These are phyloP conservation scores for Puccinia polysora DNA, from an alignment of 1,284 basidiomycete genomes.

Conservation along the genomic window DNA sequence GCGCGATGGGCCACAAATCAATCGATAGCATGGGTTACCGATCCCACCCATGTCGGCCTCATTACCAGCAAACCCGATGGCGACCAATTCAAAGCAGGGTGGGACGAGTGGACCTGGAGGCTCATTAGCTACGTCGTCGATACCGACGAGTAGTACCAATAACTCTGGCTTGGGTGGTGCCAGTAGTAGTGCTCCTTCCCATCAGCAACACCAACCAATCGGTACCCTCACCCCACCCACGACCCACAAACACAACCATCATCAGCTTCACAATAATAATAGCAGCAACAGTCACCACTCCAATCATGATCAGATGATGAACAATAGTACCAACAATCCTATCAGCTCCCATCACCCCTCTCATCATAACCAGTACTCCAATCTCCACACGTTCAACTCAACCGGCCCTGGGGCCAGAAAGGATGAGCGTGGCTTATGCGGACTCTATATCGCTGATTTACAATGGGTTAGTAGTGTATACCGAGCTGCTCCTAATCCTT, in stretches of 20 bases:
- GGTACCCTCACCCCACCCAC: no score
- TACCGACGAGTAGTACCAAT: no score
- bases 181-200: no score
- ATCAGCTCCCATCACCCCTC: background rate
- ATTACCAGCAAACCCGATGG: constrained; percentile 37
- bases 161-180: no score
- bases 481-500: background rate
- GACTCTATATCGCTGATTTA: constrained; percentile 26
- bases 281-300: no score
- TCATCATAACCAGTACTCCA: background rate
- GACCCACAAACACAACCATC: no score
- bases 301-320: no score
- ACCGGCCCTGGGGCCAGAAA: background rate
- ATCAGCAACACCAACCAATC: no score
- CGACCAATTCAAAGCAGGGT: no score
- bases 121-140: background rate
- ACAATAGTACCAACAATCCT: no score
- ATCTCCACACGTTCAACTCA: background rate
- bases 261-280: no score
- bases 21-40: constrained; percentile 14
- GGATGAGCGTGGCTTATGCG: constrained; percentile 27
- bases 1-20: no score
- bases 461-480: constrained; percentile 33
- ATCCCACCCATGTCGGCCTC: constrained; percentile 31
- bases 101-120: background rate